A percentile compares a stretch with the other conserved stretches of the same genome.
Evolutionary conservation across 2,329 filamentous ascomycete genomes (phyloP).

Genomic region (Cladophialophora immunda): DNA sequence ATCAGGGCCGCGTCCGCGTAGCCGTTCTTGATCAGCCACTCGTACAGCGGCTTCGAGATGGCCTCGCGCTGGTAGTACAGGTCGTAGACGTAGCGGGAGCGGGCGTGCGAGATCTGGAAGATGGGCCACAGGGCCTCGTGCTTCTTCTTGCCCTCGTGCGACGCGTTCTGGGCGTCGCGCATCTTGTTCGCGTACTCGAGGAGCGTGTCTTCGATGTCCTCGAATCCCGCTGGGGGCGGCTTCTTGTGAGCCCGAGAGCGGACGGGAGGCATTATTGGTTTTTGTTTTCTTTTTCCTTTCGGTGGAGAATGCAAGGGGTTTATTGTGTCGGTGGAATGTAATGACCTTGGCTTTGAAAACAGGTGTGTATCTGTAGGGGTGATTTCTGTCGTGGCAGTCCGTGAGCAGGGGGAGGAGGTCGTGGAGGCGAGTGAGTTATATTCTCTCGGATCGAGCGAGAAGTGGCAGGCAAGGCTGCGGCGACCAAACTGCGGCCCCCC

Average conservation of each 20-base stretch:
- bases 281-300: neutral
- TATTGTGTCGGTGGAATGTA: neutral
- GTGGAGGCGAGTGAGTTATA: conserved; percentile 5
- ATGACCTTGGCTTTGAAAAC: neutral
- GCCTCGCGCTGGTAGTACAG: conserved; percentile 98
- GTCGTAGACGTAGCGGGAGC: conserved; percentile 91
- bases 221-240: conserved; percentile 72
- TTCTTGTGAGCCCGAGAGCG: conserved; percentile 66
- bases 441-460: neutral
- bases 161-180: conserved; percentile 86
- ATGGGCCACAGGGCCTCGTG: conserved; percentile 96
- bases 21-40: conserved; percentile 94
- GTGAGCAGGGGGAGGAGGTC: neutral
- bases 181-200: conserved; percentile 74
- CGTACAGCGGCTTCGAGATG: conserved; percentile 89
- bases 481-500: neutral
- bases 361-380: neutral
- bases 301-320: neutral
- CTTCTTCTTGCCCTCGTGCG: conserved; percentile 79
- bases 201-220: conserved; percentile 73
- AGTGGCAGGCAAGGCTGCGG: conserved; percentile 21
- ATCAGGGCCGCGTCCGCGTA: conserved; percentile 96
- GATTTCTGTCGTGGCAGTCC: neutral
- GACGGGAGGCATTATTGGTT: conserved; percentile 68
- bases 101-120: conserved; percentile 89